Base-by-base conservation (phyloP, 768 basidiomycete genomes). In the Boletus eberwhitei region DNA sequence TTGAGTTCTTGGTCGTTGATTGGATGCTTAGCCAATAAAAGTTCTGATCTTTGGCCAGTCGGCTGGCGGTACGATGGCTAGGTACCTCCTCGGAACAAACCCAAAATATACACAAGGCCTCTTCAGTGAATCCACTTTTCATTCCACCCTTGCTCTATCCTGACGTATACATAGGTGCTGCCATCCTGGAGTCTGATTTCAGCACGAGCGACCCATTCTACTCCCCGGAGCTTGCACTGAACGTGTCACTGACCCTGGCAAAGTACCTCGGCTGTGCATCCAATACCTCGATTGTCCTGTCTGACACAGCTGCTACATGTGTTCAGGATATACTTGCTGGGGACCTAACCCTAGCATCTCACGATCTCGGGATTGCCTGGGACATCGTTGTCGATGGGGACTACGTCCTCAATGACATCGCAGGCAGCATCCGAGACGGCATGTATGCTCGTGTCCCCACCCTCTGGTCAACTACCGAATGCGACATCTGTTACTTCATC, bases 31-130 rank as follows among this genome's bases (percentile, higher is more conserved):
- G 57, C 53, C 53, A 31, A 51, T 62, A 24, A 63, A 38, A 46
- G 59, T 59, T 9, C 38, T 64, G 17, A 19, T 57, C n/a, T 61
- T 61, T 46, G 62, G 64, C 19, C 54, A 66, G 45, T 65, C 56
- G 5, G 64, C 61, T 2, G 59, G 64, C 14, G 64, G 62, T 31
- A 37, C 48, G 9, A 54, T 64, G 59, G 57, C 55, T 1, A 56
- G 64, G 13, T 60, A 55, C 31, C 53, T 60, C 22, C 49, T 60
- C 6, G 58, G 35, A 22, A 47, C 26, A 17, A 66, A 63, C 36
- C 59, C 51, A n/a, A 52, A 48, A 17, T 59, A 64, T 31, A 64
- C 57, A 5, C 50, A 36, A 12, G 65, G 55, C 21, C 48, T 62
- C 13, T 65, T 65, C 38, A 54, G 63, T 67, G 49, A 44, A 44